Evolutionary conservation across 345 rosid species (phyloP).

Genomic region (Gossypium stocksii): DNA sequence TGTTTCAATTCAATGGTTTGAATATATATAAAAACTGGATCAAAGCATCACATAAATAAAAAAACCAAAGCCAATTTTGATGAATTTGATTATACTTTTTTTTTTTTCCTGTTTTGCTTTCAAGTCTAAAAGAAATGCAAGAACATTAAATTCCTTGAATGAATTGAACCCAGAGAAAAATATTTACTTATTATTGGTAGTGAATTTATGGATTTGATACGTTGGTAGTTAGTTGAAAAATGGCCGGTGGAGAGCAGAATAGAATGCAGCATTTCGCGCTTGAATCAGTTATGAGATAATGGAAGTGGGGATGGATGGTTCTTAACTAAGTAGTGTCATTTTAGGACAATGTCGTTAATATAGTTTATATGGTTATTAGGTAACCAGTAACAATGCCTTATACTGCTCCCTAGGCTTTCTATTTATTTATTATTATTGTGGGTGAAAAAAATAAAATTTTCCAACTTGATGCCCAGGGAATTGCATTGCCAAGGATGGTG

Average conservation of each 20-base stretch:
- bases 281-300: not conserved
- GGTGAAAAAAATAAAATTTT: no score
- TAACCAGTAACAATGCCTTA: not conserved
- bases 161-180: not conserved
- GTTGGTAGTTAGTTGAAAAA: not conserved
- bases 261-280: conserved; percentile 9
- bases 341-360: not conserved
- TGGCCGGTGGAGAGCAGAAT: not conserved
- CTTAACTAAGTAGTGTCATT: not conserved
- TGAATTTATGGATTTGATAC: not conserved
- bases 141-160: not conserved
- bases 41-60: not conserved
- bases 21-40: not conserved
- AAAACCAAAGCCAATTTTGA: not conserved
- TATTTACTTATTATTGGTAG: not conserved
- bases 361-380: not conserved
- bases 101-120: not conserved
- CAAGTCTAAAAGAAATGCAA: not conserved
- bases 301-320: not conserved
- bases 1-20: not conserved
- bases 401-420: no score
- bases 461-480: no score
- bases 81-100: conserved; percentile 3
- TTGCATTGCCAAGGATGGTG: no score
- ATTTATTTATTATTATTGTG: no score